Evolutionary conservation across 2,329 filamentous ascomycete species (phyloP), one percentile per base, ranked within the genome.

Genomic region (Epicoccum nigrum): DNA sequence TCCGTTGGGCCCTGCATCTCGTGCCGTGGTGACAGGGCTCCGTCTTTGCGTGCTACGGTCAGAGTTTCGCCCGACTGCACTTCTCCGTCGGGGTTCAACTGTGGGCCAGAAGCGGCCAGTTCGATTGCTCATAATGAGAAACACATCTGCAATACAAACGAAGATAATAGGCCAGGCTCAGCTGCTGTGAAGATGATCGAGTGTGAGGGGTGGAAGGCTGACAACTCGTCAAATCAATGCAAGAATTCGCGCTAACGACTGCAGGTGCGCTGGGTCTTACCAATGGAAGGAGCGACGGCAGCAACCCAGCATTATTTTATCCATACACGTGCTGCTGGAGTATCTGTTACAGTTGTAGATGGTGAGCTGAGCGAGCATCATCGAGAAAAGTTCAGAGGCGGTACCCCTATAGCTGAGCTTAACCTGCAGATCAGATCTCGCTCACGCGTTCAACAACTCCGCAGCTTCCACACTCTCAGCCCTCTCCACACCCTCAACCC

Each of bases 401-500:
- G n/a, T n/a, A n/a, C n/a, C n/a, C n/a, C n/a, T n/a, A n/a, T n/a
- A n/a, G n/a, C n/a, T n/a, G n/a, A n/a, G n/a, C n/a, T n/a, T n/a
- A n/a, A 25, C 23, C 3, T 25, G 6, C 6, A 3, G 9, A 7
- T 9, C 23, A 25, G 23, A 9, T 9, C 9, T 25, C 40, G 28
- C 13, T 45, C 37, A 51, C 16, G 19, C 35, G 37, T 53, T 31
- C 48, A 61, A 9, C 13, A 52, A 31, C 12, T 46, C 43, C 6
- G 50, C 41, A 19, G 67, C 39, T 42, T 59, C 60, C 13, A 57
- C 55, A 39, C 59, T 42, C 0, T 37, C 54, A 16, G 58, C 53
- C 42, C 38, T 61, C 34, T 63, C 62, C 5, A 68, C 55, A 2
- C 44, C 52, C 17, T 65, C 63, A 0, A 67, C 54, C 13, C 56